These are phyloP conservation scores for Bacterosira constricta DNA, from an alignment of 108 stramenopile genomes.

Conservation along the genomic window DNA sequence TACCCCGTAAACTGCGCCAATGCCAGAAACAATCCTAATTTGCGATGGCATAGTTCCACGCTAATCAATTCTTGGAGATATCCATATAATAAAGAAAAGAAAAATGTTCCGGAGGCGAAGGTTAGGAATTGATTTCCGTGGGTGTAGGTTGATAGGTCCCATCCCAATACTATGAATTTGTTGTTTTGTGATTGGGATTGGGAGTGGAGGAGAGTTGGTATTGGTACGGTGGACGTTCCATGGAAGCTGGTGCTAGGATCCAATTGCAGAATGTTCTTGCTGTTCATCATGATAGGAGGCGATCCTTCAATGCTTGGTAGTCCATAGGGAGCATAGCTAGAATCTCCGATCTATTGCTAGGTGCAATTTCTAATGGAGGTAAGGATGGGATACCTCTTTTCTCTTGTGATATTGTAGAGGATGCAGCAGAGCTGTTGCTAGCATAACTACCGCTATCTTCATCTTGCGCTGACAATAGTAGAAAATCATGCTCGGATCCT, in stretches of 20 bases:
- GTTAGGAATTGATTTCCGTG: constrained; percentile 71
- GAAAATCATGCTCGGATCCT: constrained; percentile 11
- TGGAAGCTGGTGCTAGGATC: background rate
- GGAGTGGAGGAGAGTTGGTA: background rate
- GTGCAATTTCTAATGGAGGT: background rate
- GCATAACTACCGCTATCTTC: background rate
- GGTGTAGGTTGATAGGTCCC: constrained; percentile 66
- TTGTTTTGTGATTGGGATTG: background rate
- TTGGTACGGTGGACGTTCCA: background rate
- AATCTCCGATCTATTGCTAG: background rate
- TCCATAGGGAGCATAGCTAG: constrained; percentile 13
- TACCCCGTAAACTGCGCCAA: constrained; percentile 83
- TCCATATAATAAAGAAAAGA: constrained; percentile 83
- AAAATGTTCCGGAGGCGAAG: constrained; percentile 79
- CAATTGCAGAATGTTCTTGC: background rate
- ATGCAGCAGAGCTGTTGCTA: background rate
- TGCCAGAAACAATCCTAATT: constrained; percentile 84
- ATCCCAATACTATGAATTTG: constrained; percentile 66
- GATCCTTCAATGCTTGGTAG: constrained; percentile 15
- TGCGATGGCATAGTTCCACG: constrained; percentile 75
- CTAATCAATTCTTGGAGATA: constrained; percentile 88
- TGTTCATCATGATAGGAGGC: background rate
- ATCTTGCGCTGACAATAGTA: background rate
- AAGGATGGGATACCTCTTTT: background rate
- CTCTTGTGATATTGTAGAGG: background rate